A percentile compares a stretch with the other conserved stretches of the same genome.
Evolutionary conservation across 2,329 filamentous ascomycete species (phyloP).

Genomic region (Fusarium luffae): DNA sequence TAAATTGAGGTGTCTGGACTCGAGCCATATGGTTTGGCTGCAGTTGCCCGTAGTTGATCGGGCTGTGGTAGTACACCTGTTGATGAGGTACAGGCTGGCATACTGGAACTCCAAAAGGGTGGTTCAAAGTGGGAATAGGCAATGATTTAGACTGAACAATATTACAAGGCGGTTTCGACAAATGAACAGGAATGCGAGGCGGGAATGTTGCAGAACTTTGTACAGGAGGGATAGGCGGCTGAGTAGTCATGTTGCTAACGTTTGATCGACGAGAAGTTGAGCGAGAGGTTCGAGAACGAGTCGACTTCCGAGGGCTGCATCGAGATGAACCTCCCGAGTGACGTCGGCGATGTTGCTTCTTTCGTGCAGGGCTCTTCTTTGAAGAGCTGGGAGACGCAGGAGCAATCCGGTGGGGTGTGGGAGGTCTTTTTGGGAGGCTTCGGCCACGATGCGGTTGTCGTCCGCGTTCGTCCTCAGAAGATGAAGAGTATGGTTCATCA

Average conservation of each 20-base stretch:
- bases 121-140: constrained; percentile 25
- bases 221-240: constrained; percentile 31
- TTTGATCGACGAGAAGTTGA: constrained; percentile 26
- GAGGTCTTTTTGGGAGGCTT: constrained; percentile 3
- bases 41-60: constrained; percentile 30
- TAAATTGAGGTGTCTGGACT: constrained; percentile 24
- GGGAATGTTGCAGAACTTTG: constrained; percentile 38
- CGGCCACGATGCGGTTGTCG: not conserved
- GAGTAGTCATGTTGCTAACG: constrained; percentile 3
- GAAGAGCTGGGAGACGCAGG: constrained; percentile 2
- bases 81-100: constrained; percentile 33
- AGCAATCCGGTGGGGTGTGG: not conserved
- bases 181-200: constrained; percentile 24
- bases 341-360: not conserved
- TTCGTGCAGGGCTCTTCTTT: constrained; percentile 11
- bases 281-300: constrained; percentile 5
- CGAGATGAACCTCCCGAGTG: constrained; percentile 8
- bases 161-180: constrained; percentile 32
- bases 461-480: constrained; percentile 12
- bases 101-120: constrained; percentile 20
- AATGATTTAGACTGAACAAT: constrained; percentile 26
- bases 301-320: constrained; percentile 11
- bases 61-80: constrained; percentile 39
- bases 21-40: constrained; percentile 15
- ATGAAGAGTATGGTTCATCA: constrained; percentile 9